A percentile compares a stretch with the other conserved stretches of the same genome.
Evolutionary conservation across 2,329 filamentous ascomycete species (phyloP).

Genomic region (Pseudogymnoascus sp.): DNA sequence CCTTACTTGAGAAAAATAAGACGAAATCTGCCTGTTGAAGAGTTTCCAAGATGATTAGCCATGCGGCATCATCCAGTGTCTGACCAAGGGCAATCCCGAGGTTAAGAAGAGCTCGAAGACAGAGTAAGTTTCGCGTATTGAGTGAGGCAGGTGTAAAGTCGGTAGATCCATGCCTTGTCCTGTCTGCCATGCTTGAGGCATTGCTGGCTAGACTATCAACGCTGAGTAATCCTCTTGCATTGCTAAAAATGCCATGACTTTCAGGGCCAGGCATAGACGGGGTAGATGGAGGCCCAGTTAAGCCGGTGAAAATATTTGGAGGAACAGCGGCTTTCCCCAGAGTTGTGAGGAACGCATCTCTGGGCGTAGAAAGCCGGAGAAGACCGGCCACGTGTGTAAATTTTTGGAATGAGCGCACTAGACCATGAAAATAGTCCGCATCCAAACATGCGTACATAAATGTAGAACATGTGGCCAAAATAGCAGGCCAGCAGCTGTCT

Average conservation of each 20-base stretch:
- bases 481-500: constrained; percentile 89
- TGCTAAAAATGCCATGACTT: constrained; percentile 52
- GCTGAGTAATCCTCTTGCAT: constrained; percentile 63
- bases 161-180: constrained; percentile 48
- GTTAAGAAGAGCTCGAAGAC: constrained; percentile 84
- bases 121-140: constrained; percentile 83
- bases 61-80: constrained; percentile 65
- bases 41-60: constrained; percentile 86
- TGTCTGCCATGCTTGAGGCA: constrained; percentile 46
- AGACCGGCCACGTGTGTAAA: constrained; percentile 92
- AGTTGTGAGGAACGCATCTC: constrained; percentile 91
- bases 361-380: constrained; percentile 70
- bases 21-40: constrained; percentile 89
- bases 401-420: constrained; percentile 90
- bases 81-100: constrained; percentile 89
- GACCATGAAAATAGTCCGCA: constrained; percentile 83
- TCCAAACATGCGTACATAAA: constrained; percentile 90
- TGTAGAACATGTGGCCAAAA: constrained; percentile 89
- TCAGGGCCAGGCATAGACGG: constrained; percentile 42
- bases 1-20: constrained; percentile 49
- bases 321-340: constrained; percentile 89
- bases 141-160: constrained; percentile 48
- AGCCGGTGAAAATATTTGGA: constrained; percentile 60
- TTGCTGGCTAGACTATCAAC: constrained; percentile 61
- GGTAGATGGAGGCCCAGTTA: constrained; percentile 37